Conservation (phyloP, 108 stramenopile genomes). For the Stephanodiscus minutulus region DNA sequence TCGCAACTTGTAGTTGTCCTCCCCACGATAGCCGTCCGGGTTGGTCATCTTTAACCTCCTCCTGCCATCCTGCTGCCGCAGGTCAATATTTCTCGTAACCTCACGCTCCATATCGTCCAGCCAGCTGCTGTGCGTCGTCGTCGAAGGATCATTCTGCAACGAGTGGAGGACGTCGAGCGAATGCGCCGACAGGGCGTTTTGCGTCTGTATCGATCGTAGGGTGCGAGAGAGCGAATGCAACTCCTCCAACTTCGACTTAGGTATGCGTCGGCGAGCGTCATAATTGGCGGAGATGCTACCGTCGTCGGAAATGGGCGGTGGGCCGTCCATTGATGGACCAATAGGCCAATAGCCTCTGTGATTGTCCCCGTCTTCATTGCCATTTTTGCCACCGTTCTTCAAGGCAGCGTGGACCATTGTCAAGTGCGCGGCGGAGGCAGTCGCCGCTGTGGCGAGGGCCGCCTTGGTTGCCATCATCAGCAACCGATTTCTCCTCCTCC, state of each 20-base stretch:
- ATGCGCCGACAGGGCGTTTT: conserved; percentile 5
- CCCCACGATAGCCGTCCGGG: not conserved
- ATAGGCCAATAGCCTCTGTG: not conserved
- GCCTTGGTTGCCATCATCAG: conserved; percentile 2
- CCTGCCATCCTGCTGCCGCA: not conserved
- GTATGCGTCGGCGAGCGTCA: not conserved
- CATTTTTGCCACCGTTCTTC: not conserved
- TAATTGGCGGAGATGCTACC: too few relatives aligned
- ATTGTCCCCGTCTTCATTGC: not conserved
- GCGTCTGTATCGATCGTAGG: not conserved
- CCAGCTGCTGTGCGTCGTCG: not conserved
- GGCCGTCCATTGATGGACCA: not conserved
- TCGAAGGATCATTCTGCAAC: not conserved
- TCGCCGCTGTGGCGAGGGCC: not conserved
- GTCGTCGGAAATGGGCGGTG: not conserved
- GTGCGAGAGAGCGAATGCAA: not conserved
- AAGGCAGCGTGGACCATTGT: not conserved
- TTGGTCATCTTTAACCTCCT: not conserved
- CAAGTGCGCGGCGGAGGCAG: not conserved
- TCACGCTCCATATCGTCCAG: not conserved
- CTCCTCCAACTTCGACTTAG: not conserved
- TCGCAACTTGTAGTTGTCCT: not conserved
- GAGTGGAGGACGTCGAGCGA: conserved; percentile 9
- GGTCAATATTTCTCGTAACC: not conserved
- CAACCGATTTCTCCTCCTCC: not conserved